Percentiles rank a stretch among this genome's conserved stretches.
Conservation (phyloP, 2,329 filamentous ascomycete species). For the Ophiostoma perfectum region DNA sequence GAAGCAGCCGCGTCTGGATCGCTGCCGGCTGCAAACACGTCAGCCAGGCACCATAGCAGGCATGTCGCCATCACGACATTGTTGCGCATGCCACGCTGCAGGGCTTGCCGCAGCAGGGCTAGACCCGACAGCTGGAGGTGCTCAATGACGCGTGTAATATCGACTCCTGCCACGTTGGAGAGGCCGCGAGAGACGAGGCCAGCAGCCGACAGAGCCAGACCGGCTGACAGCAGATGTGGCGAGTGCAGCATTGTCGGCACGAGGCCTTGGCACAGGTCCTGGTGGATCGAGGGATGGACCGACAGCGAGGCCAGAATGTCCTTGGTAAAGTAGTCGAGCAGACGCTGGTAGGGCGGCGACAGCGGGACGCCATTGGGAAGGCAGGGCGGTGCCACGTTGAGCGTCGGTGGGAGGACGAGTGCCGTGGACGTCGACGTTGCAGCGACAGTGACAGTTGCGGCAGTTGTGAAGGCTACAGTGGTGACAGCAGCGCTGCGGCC, state of each 20-base stretch:
- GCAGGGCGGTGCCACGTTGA: constrained; percentile 3
- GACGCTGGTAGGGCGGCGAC: constrained; percentile 20
- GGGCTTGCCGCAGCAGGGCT: constrained; percentile 18
- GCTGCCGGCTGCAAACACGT: constrained; percentile 19
- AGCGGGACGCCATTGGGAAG: constrained; percentile 21
- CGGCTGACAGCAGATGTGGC: constrained; percentile 22
- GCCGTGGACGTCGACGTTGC: neutral
- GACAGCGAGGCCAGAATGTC: constrained; percentile 22
- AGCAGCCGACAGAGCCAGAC: constrained; percentile 17
- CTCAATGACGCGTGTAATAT: constrained; percentile 18
- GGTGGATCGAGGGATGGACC: constrained; percentile 21
- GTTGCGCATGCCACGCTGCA: constrained; percentile 15
- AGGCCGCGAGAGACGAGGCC: constrained; percentile 21
- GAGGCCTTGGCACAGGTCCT: constrained; percentile 19
- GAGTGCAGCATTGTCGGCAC: constrained; percentile 20
- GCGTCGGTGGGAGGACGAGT: constrained; percentile 6
- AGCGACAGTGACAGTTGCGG: neutral
- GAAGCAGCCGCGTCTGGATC: neutral
- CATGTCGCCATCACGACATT: constrained; percentile 20
- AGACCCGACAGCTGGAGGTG: constrained; percentile 22
- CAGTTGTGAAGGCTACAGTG: neutral
- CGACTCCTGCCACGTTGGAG: constrained; percentile 17
- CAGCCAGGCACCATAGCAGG: constrained; percentile 23
- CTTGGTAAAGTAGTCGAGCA: constrained; percentile 23
- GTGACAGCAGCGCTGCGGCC: neutral